Base-by-base conservation (phyloP, 192 early-diverging fungal species). In the Allomyces macrogynus region DNA sequence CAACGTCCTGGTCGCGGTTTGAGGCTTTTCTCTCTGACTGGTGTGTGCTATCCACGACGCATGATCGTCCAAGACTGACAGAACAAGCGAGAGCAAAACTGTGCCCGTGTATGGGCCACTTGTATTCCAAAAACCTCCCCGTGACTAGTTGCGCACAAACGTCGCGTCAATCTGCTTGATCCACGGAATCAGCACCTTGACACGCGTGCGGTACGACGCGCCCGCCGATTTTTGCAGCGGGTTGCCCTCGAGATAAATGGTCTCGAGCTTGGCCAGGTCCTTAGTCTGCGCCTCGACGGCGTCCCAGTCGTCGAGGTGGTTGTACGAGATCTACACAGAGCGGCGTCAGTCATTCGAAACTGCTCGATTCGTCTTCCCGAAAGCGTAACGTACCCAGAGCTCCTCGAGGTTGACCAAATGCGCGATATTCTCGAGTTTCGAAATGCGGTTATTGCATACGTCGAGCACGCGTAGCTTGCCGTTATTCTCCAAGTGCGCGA, bases 241-340 rank as follows among this genome's bases (percentile, higher is more conserved):
- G 71, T 97, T 99, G 61, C 89, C 87, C 73, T 99, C 95, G 32
- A 97, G 77, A 70, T 99, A 99, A 5, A 97, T 86, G 0, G 94
- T 97, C 20, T 81, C 73, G 66, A 91, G 80, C 1, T 87, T 72
- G 24, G 64, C 61, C 54, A 85, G 79, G 23, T 74, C 64, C 2
- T 70, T 76, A 60, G 63, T 95, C 73, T 89, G 78, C 1, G 63
- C 27, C 67, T 92, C 84, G 42, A 99, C 71, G 63, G 89, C 82
- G 20, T 85, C 84, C 64, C 89, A 90, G 8, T 84, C 82, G 24
- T 81, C 76, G 44, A 97, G 74, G 65, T 83, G 63, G 73, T 95
- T 95, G 64, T 76, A 65, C 49, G 49, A 57, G 12, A 57, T 14
- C 49, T 57, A 10, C n/a, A n/a, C n/a, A n/a, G n/a, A n/a, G n/a